These are phyloP conservation scores for Leccinum fibrillosum DNA, from an alignment of 768 basidiomycete species.

Conservation along the genomic window DNA sequence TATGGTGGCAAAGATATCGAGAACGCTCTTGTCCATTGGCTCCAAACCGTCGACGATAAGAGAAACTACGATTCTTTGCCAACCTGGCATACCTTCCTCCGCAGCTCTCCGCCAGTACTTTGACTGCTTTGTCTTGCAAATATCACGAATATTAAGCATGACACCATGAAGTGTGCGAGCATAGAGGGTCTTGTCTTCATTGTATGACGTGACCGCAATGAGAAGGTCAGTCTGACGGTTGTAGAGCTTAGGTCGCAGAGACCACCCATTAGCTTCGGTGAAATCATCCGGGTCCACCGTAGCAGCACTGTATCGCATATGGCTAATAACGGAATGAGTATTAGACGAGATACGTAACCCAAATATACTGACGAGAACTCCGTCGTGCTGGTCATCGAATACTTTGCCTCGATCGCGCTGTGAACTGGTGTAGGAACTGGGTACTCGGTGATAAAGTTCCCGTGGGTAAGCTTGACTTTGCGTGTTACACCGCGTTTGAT, in stretches of 20 bases:
- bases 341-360: background rate
- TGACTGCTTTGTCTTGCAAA: conserved; percentile 93
- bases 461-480: conserved; percentile 89
- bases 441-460: conserved; percentile 91
- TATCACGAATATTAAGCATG: conserved; percentile 97
- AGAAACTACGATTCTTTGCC: conserved; percentile 90
- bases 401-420: conserved; percentile 80
- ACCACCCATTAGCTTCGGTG: conserved; percentile 73
- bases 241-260: conserved; percentile 80
- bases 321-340: conserved; percentile 34
- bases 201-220: conserved; percentile 92
- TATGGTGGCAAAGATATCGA: conserved; percentile 85
- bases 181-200: conserved; percentile 91
- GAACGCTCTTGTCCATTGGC: conserved; percentile 91
- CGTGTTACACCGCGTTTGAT: conserved; percentile 93
- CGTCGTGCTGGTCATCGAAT: conserved; percentile 65
- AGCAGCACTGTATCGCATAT: conserved; percentile 94
- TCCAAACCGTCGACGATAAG: conserved; percentile 92
- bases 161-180: conserved; percentile 91
- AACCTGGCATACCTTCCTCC: conserved; percentile 80
- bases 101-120: conserved; percentile 86
- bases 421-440: conserved; percentile 80
- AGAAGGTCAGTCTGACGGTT: conserved; percentile 89
- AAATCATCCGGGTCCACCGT: conserved; percentile 93
- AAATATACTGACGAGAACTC: conserved; percentile 79